These are phyloP conservation scores for Melampsora larici-populina DNA, from an alignment of 1,284 basidiomycete species.

Conservation along the genomic window DNA sequence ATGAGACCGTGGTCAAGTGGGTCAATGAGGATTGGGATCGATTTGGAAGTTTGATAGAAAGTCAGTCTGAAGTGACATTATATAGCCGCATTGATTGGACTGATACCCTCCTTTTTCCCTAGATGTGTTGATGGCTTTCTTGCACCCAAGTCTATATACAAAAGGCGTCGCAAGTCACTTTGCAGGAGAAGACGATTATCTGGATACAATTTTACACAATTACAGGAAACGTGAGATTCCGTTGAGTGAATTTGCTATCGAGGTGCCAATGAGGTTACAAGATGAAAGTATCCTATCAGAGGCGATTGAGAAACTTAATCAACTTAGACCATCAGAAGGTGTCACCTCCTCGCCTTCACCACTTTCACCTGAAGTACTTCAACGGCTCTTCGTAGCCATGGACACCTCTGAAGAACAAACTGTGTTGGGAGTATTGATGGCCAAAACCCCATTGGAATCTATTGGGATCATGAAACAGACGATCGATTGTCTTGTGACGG, in stretches of 20 bases:
- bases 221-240: conserved; percentile 39
- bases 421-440: conserved; percentile 38
- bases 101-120: neutral
- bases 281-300: conserved; percentile 42
- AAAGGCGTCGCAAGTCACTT: conserved; percentile 33
- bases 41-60: conserved; percentile 35
- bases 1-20: conserved; percentile 40
- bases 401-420: conserved; percentile 41
- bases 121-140: conserved; percentile 43
- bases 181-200: conserved; percentile 42
- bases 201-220: conserved; percentile 39
- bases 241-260: conserved; percentile 42
- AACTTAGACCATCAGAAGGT: conserved; percentile 37
- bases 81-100: neutral
- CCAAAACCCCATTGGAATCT: conserved; percentile 41
- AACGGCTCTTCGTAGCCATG: conserved; percentile 44
- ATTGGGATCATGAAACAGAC: conserved; percentile 44
- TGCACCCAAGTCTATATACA: conserved; percentile 32
- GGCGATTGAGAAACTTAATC: conserved; percentile 40
- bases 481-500: conserved; percentile 39
- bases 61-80: neutral
- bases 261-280: conserved; percentile 32
- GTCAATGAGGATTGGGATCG: conserved; percentile 42
- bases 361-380: conserved; percentile 38
- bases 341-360: conserved; percentile 15